phyloP scores from a whole-genome alignment of 2,329 filamentous ascomycete species.

The Venturia nashicola region DNA sequence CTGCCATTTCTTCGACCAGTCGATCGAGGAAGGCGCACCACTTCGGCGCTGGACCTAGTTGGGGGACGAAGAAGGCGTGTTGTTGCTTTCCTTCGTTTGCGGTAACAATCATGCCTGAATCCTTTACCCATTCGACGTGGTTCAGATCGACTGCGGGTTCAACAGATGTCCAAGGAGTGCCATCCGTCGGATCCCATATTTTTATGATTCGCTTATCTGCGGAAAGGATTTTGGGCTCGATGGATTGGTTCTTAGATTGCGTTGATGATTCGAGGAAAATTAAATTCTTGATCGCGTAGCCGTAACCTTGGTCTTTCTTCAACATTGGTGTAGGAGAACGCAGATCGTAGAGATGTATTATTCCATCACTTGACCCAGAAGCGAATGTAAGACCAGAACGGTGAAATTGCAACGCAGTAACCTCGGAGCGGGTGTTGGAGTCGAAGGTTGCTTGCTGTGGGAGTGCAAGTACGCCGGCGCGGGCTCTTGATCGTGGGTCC shows the following conservation, averaged over 20 bases:
- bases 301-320: slow-evolving; percentile 92
- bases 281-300: slow-evolving; percentile 80
- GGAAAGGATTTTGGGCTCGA: slow-evolving; percentile 67
- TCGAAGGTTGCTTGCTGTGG: slow-evolving; percentile 16
- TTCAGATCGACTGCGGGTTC: slow-evolving; percentile 94
- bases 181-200: slow-evolving; percentile 76
- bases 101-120: slow-evolving; percentile 89
- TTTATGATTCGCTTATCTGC: slow-evolving; percentile 96
- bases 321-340: slow-evolving; percentile 76
- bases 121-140: slow-evolving; percentile 81
- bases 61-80: slow-evolving; percentile 89
- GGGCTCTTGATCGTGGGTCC: slow-evolving; percentile 74
- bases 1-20: slow-evolving; percentile 96
- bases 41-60: slow-evolving; percentile 80
- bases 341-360: slow-evolving; percentile 85
- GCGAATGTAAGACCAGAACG: slow-evolving; percentile 73
- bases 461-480: slow-evolving; percentile 56
- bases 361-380: slow-evolving; percentile 75
- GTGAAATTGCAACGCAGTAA: slow-evolving; percentile 81
- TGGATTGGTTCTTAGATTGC: slow-evolving; percentile 53
- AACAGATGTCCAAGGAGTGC: slow-evolving; percentile 86
- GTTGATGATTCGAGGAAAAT: slow-evolving; percentile 53
- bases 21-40: slow-evolving; percentile 98
- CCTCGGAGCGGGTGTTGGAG: slow-evolving; percentile 31
- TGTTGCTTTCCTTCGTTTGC: slow-evolving; percentile 95